A percentile compares a stretch with the other conserved stretches of the same genome.
Conservation (phyloP, 805 yeast genomes). For the Ogataea pignaliae region DNA sequence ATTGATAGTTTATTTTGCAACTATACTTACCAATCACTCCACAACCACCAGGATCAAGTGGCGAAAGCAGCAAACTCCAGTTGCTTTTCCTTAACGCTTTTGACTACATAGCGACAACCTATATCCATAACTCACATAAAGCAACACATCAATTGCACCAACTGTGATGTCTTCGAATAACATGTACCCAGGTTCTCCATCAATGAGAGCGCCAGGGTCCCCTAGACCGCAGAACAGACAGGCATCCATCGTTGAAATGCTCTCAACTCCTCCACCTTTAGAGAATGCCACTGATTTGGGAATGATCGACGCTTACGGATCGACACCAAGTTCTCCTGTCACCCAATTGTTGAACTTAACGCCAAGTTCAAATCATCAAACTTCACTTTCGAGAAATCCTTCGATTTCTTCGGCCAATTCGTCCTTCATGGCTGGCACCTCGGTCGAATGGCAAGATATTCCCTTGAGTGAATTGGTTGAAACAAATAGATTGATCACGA, state of each 20-base stretch:
- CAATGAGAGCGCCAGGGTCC: constrained; percentile 33
- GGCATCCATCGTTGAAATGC: constrained; percentile 69
- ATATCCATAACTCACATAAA: neutral
- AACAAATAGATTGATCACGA: constrained; percentile 67
- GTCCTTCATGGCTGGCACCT: constrained; percentile 24
- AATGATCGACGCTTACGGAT: constrained; percentile 9
- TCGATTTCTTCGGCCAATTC: constrained; percentile 31
- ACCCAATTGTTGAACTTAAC: constrained; percentile 6
- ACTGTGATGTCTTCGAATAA: constrained; percentile 16
- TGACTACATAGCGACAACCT: no score
- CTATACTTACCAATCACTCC: no score
- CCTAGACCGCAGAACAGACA: constrained; percentile 39
- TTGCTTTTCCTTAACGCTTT: no score
- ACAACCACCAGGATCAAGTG: no score
- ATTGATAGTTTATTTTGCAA: no score
- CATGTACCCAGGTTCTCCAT: constrained; percentile 34
- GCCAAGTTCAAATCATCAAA: constrained; percentile 2
- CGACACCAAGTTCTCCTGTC: constrained; percentile 14
- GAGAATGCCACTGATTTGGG: constrained; percentile 22
- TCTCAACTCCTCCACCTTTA: constrained; percentile 72
- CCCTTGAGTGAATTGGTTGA: constrained; percentile 72
- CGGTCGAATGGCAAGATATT: constrained; percentile 68
- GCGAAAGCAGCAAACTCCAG: no score
- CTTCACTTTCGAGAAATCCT: constrained; percentile 33
- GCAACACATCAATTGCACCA: neutral